phyloP scores from a whole-genome alignment of 257 asterid genomes.

The Solanum dulcamara region DNA sequence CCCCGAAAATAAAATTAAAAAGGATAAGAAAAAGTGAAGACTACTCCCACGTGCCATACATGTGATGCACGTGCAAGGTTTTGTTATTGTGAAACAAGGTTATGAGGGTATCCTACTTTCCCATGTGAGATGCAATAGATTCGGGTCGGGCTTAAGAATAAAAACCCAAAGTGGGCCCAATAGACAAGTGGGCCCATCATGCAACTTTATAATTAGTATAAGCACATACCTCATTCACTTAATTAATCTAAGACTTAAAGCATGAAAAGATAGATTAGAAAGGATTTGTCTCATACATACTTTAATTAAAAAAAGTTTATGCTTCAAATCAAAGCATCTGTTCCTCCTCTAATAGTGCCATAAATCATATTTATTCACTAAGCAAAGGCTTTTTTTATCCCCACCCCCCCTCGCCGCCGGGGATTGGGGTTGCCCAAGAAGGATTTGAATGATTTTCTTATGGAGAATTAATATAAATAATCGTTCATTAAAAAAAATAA shows the following conservation, averaged over 20 bases:
- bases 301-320: slow-evolving; percentile 23
- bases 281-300: slow-evolving; percentile 16
- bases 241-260: slow-evolving; percentile 18
- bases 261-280: slow-evolving; percentile 16
- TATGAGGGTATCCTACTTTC: not conserved
- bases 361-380: not conserved
- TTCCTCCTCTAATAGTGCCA: slow-evolving; percentile 13
- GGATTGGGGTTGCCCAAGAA: too few species aligned
- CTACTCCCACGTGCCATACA: slow-evolving; percentile 18
- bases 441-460: too few species aligned
- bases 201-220: slow-evolving; percentile 1
- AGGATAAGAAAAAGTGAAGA: not conserved
- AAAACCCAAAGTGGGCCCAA: not conserved
- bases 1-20: too few species aligned
- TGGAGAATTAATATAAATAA: too few species aligned
- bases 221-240: not conserved
- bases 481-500: too few species aligned
- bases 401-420: too few species aligned
- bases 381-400: too few species aligned
- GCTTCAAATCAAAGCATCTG: slow-evolving; percentile 37
- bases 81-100: not conserved
- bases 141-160: not conserved
- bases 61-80: slow-evolving; percentile 24
- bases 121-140: not conserved
- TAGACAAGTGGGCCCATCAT: not conserved